A percentile compares a stretch with the other conserved stretches of the same genome.
Conservation (phyloP, 78 protist species). For the Dictyostelium capitatum region DNA sequence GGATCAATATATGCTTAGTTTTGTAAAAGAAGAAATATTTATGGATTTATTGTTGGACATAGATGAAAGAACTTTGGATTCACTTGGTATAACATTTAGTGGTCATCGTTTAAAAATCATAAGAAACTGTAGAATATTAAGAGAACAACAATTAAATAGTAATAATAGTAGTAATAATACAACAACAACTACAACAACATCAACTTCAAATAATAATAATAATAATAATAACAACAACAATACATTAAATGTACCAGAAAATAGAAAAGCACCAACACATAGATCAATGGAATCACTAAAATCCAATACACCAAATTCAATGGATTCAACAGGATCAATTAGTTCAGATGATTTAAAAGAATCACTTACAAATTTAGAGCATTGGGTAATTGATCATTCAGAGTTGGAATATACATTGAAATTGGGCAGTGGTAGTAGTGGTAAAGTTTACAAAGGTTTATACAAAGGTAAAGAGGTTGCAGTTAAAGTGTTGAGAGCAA, state of each 20-base stretch:
- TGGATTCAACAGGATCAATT: conserved; percentile 36
- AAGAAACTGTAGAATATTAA: conserved; percentile 49
- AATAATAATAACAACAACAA: too few relatives aligned
- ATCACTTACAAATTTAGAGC: conserved; percentile 28
- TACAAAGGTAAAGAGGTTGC: conserved; percentile 82
- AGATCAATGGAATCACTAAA: conserved; percentile 24
- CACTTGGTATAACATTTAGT: conserved; percentile 29
- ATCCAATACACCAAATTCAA: conserved; percentile 37
- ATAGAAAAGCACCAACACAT: too few relatives aligned
- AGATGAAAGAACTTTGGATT: conserved; percentile 51
- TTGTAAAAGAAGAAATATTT: conserved; percentile 81
- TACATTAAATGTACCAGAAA: background rate
- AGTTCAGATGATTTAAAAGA: conserved; percentile 55
- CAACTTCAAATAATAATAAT: background rate
- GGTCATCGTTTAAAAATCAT: conserved; percentile 61
- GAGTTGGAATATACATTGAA: conserved; percentile 76
- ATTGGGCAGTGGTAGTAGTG: conserved; percentile 77
- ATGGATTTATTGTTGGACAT: conserved; percentile 59
- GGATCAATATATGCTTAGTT: conserved; percentile 43
- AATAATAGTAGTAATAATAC: background rate
- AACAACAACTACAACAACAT: background rate
- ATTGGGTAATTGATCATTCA: conserved; percentile 42
- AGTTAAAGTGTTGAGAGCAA: conserved; percentile 72
- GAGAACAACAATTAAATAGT: conserved; percentile 18
- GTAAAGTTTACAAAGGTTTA: conserved; percentile 79